phyloP scores from a whole-genome alignment of 2,329 filamentous ascomycete genomes.

The Akanthomyces muscarius region DNA sequence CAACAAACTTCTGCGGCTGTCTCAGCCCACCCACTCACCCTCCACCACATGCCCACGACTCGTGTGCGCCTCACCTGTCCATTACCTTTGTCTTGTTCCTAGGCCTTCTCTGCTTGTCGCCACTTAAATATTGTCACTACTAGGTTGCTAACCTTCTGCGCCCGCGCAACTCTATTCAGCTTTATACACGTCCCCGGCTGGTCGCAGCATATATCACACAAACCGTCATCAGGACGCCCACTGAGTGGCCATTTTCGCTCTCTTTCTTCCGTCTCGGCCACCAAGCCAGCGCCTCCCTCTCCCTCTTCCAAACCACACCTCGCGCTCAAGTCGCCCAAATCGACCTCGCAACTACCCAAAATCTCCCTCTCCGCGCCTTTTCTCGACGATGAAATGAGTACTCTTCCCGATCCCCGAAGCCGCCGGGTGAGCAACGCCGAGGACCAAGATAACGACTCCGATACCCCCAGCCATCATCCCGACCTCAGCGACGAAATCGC shows the following conservation, averaged over 20 bases:
- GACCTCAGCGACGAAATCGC: slow-evolving; percentile 72
- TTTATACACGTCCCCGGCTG: slow-evolving; percentile 53
- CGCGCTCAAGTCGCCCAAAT: slow-evolving; percentile 35
- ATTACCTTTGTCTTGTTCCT: background rate
- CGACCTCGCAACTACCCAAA: slow-evolving; percentile 34
- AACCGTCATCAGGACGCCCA: slow-evolving; percentile 30
- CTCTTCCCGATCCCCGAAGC: slow-evolving; percentile 61
- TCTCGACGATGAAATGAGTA: slow-evolving; percentile 61
- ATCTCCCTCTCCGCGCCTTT: slow-evolving; percentile 40
- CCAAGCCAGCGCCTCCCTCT: slow-evolving; percentile 29
- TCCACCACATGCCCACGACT: slow-evolving; percentile 6
- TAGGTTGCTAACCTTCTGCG: slow-evolving; percentile 6
- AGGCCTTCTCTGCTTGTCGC: background rate
- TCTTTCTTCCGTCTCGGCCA: slow-evolving; percentile 47
- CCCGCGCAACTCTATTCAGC: slow-evolving; percentile 30
- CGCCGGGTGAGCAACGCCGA: slow-evolving; percentile 43
- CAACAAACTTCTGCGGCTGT: background rate
- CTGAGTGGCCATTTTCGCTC: slow-evolving; percentile 48
- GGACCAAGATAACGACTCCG: slow-evolving; percentile 30
- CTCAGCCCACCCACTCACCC: background rate
- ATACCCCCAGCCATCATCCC: slow-evolving; percentile 38
- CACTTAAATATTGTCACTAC: background rate
- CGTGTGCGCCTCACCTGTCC: slow-evolving; percentile 1
- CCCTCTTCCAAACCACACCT: slow-evolving; percentile 33
- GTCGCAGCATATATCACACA: slow-evolving; percentile 41